phyloP scores from a whole-genome alignment of 2,329 filamentous ascomycete species.

The Fusarium sp. region DNA sequence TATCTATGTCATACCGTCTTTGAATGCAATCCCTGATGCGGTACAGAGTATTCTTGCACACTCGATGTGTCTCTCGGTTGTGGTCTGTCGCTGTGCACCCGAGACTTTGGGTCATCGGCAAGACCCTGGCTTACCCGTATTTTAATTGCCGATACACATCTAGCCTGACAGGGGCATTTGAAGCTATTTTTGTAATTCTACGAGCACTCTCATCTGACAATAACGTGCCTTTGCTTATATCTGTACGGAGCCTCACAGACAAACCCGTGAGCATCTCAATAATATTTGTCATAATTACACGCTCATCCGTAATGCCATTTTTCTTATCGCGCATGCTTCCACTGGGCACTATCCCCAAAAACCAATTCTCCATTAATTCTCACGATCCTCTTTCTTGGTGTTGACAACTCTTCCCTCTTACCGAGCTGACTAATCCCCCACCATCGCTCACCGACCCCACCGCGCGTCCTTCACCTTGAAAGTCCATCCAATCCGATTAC shows the following conservation, averaged over 20 bases:
- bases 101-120: not conserved
- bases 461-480: conserved; percentile 35
- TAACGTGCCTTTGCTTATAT: not conserved
- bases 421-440: conserved; percentile 36
- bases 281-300: rapidly evolving
- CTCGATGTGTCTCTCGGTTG: not conserved
- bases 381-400: not conserved
- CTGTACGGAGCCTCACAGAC: not conserved
- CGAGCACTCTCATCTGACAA: not conserved
- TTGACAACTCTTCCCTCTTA: conserved; percentile 2
- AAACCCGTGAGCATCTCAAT: not conserved
- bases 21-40: not conserved
- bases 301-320: rapidly evolving
- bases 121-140: not conserved
- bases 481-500: conserved; percentile 22
- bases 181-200: conserved; percentile 1
- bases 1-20: not conserved
- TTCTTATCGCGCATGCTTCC: no score
- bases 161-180: not conserved
- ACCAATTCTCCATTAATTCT: not conserved
- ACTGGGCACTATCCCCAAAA: not conserved
- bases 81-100: not conserved
- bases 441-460: conserved; percentile 25
- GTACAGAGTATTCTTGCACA: no score
- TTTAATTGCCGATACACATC: not conserved